Conservation (phyloP, 345 rosid species). For the Eucalyptus leucophloia region DNA sequence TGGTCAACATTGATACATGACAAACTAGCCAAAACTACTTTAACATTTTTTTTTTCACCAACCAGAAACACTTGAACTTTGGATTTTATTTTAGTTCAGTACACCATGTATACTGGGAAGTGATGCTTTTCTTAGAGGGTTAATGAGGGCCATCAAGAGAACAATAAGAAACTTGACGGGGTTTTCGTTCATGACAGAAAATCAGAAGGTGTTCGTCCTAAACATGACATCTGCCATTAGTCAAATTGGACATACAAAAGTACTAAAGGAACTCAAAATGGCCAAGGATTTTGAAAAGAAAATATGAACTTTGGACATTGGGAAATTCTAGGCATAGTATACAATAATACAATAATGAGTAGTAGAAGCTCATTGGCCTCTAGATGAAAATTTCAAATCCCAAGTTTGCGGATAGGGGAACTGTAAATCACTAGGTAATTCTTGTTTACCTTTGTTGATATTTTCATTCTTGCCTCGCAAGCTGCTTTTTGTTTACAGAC, state of each 20-base stretch:
- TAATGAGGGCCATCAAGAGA: too few relatives aligned
- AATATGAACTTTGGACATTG: too few relatives aligned
- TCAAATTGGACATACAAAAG: not conserved
- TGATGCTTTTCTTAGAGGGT: too few relatives aligned
- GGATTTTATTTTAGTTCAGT: too few relatives aligned
- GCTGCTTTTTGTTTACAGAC: not conserved
- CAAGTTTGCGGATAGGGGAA: fast-evolving
- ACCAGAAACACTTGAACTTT: too few relatives aligned
- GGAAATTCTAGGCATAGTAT: not conserved
- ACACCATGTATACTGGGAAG: too few relatives aligned
- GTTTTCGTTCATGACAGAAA: too few relatives aligned
- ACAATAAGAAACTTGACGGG: too few relatives aligned
- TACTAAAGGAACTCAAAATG: not conserved
- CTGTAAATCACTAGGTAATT: not conserved
- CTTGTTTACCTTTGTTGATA: not conserved
- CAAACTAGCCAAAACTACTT: not conserved
- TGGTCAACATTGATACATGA: not conserved
- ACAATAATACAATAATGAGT: not conserved
- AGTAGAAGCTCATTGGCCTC: not conserved
- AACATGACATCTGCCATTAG: not conserved
- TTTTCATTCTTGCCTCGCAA: not conserved
- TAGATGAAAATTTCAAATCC: too few relatives aligned
- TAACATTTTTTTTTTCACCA: too few relatives aligned
- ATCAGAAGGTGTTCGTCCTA: too few relatives aligned
- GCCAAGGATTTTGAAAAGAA: not conserved